Evolutionary conservation across 495 filamentous ascomycete genomes (phyloP).

Genomic region (Penicillium canariense): DNA sequence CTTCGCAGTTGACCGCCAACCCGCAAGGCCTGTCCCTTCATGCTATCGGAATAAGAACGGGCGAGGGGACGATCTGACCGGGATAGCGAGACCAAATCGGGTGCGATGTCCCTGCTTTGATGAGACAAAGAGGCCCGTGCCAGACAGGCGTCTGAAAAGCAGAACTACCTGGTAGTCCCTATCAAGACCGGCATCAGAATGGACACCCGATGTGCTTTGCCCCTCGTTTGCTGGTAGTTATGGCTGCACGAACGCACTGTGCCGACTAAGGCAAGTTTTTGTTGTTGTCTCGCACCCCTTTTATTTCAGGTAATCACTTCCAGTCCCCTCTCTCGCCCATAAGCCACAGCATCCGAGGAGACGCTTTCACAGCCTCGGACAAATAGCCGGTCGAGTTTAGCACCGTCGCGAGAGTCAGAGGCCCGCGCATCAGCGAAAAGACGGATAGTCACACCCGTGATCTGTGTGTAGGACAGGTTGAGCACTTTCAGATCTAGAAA

Average conservation of each 20-base stretch:
- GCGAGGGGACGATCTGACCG: neutral
- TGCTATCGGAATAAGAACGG: neutral
- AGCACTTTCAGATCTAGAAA: conserved; percentile 31
- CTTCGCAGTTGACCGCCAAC: neutral
- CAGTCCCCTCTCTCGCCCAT: conserved; percentile 33
- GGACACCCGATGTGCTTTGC: no score
- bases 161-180: no score
- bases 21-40: neutral
- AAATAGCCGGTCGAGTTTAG: conserved; percentile 27
- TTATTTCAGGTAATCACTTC: conserved; percentile 23
- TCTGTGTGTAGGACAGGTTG: conserved; percentile 34
- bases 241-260: no score
- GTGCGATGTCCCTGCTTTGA: neutral
- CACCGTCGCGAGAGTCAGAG: neutral
- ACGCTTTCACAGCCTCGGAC: conserved; percentile 33
- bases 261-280: no score
- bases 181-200: no score
- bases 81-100: neutral
- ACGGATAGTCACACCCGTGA: conserved; percentile 39
- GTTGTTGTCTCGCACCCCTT: neutral
- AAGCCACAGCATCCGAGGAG: conserved; percentile 39
- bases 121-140: no score
- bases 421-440: conserved; percentile 26
- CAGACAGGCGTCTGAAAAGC: no score
- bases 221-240: no score